Evolutionary conservation across 805 yeast species (phyloP).

Genomic region (Kodamaea sagamina): DNA sequence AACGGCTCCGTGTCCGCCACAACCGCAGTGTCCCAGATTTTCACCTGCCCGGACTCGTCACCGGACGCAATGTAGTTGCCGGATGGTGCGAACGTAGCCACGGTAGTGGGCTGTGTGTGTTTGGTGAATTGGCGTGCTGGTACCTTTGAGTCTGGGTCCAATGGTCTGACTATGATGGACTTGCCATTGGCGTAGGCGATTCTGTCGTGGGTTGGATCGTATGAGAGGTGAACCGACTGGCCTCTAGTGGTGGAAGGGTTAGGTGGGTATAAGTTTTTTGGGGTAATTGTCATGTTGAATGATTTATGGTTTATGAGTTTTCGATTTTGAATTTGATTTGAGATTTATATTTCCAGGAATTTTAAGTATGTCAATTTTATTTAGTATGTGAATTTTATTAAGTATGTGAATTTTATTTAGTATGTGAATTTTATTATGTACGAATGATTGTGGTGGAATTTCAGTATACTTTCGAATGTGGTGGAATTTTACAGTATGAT

Average conservation of each 20-base stretch:
- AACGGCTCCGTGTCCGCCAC: constrained; percentile 40
- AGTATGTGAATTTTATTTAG: too few relatives aligned
- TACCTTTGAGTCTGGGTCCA: constrained; percentile 50
- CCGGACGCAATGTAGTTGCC: constrained; percentile 92
- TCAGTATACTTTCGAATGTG: too few relatives aligned
- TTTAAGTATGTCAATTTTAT: too few relatives aligned
- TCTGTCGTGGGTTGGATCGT: constrained; percentile 66
- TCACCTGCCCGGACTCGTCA: constrained; percentile 85
- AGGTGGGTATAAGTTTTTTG: constrained; percentile 57
- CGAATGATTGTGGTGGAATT: too few relatives aligned
- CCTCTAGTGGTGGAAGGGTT: constrained; percentile 79
- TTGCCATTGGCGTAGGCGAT: constrained; percentile 83
- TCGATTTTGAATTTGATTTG: too few relatives aligned
- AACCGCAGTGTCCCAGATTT: constrained; percentile 71
- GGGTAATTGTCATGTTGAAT: constrained; percentile 32
- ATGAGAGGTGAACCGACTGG: constrained; percentile 69
- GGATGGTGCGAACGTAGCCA: constrained; percentile 83
- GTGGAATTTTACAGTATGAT: too few relatives aligned
- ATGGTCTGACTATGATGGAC: constrained; percentile 69
- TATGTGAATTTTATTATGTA: too few relatives aligned
- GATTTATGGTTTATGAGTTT: too few relatives aligned
- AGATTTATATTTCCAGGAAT: too few relatives aligned
- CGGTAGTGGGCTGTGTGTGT: constrained; percentile 74
- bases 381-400: too few relatives aligned
- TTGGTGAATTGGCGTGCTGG: constrained; percentile 65